These are phyloP conservation scores for Kwoniella dejecticola DNA, from an alignment of 768 basidiomycete species.

Conservation along the genomic window DNA sequence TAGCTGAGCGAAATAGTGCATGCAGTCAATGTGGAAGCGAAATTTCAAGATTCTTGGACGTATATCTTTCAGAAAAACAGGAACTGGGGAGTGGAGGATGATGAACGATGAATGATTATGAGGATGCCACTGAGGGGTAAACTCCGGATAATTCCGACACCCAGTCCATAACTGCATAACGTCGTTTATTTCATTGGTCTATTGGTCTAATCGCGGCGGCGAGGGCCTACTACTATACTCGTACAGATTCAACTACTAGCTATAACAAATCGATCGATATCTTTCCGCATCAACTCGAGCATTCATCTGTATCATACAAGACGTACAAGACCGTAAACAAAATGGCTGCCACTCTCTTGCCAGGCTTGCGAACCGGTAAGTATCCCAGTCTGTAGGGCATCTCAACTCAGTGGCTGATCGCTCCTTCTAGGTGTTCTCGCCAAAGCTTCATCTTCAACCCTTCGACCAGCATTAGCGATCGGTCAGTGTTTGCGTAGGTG, in stretches of 20 bases:
- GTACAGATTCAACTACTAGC: neutral
- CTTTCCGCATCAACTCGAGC: neutral
- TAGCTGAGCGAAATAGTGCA: no score
- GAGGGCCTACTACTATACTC: slow-evolving; percentile 4
- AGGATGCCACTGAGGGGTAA: slow-evolving; percentile 7
- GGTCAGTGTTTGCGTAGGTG: slow-evolving; percentile 23
- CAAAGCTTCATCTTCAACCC: slow-evolving; percentile 23
- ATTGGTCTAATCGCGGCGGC: neutral
- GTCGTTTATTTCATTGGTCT: slow-evolving; percentile 8
- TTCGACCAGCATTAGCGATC: slow-evolving; percentile 29
- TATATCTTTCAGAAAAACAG: slow-evolving; percentile 7
- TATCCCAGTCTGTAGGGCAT: no score
- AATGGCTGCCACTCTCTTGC: slow-evolving; percentile 36
- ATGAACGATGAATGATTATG: neutral
- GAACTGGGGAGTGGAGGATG: neutral
- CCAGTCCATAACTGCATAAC: slow-evolving; percentile 3
- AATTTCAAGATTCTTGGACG: no score
- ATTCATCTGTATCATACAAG: neutral
- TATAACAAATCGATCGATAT: no score
- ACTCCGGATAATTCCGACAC: slow-evolving; percentile 12
- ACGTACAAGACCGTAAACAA: neutral
- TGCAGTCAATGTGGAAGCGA: no score
- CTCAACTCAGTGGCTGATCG: no score
- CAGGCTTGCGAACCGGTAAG: slow-evolving; percentile 36
- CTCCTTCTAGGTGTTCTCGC: slow-evolving; percentile 17